These are phyloP conservation scores for Flaveria ramosissima DNA, from an alignment of 129 eudicot species.

Conservation along the genomic window DNA sequence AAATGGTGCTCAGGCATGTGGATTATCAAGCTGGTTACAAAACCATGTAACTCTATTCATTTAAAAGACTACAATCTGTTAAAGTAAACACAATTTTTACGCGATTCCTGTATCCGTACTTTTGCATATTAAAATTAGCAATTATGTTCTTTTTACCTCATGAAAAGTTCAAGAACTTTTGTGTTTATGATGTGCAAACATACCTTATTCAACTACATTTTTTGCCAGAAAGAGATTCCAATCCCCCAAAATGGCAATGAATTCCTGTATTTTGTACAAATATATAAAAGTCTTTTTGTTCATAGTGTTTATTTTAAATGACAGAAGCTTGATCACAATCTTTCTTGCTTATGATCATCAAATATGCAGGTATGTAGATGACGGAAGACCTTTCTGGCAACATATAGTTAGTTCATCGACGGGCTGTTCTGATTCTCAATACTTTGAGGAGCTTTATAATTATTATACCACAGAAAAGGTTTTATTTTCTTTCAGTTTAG, in stretches of 20 bases:
- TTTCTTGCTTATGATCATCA: constrained; percentile 19
- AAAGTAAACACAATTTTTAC: background rate
- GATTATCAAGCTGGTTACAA: background rate
- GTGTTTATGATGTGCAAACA: background rate
- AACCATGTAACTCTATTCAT: background rate
- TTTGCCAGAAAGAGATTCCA: background rate
- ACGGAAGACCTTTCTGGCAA: constrained; percentile 99
- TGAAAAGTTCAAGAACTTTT: background rate
- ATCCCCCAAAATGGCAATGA: background rate
- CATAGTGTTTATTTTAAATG: background rate
- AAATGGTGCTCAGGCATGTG: background rate
- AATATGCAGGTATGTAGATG: constrained; percentile 78
- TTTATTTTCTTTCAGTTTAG: background rate
- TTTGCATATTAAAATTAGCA: background rate
- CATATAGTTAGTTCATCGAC: constrained; percentile 94
- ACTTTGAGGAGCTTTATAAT: constrained; percentile 95
- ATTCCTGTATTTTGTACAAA: background rate
- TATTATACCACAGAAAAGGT: constrained; percentile 97
- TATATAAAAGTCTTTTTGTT: too few species aligned
- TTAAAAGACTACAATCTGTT: background rate
- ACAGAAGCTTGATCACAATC: background rate
- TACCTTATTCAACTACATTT: background rate
- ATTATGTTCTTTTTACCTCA: background rate
- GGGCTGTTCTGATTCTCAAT: constrained; percentile 91
- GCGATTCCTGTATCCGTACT: background rate